Evolutionary conservation across 192 early-diverging fungal species (phyloP), one percentile per base, ranked within the genome.

Genomic region (Coemansia sp.): DNA sequence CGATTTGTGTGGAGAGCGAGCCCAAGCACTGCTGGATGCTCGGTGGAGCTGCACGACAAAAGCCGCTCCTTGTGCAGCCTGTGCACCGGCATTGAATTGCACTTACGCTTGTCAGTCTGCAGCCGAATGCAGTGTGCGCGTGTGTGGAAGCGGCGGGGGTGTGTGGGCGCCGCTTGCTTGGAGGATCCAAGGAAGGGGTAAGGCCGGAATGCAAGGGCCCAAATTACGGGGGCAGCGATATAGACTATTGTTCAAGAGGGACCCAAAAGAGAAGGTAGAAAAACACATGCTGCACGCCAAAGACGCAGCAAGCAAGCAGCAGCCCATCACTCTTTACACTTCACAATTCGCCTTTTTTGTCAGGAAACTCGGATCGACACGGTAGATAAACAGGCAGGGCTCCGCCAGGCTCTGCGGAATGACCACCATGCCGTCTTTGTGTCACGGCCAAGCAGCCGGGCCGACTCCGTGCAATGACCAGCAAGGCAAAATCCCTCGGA

Each of bases 31-130:
- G n/a, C 35, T 16, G 11, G 35, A 38, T 38, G n/a, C n/a, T 38
- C 35, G 35, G 35, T 16, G 8, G 35, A 38, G 35, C 35, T 38
- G n/a, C 35, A 38, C 35, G n/a, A n/a, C n/a, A n/a, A n/a, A 12
- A 38, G 35, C 12, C 3, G 35, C 35, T 38, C n/a, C n/a, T 38
- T 38, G 35, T 16, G 35, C 35, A 38, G 35, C 3, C 35, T 38
- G n/a, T 38, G 35, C 35, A 16, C n/a, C 35, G 35, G 35, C n/a
- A 38, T 38, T 38, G 35, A 38, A 38, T 38, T 2, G 3, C 35
- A 38, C 35, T 38, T 38, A 38, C 35, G 35, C 35, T 38, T 48
- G 6, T 48, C 46, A 24, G 19, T 48, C 46, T 48, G 46, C 46
- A 48, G 24, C 22, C 46, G 24, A 48, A 48, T 48, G 46, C 46